These are phyloP conservation scores for Lachnellula arida DNA, from an alignment of 2,329 filamentous ascomycete species.

Conservation along the genomic window DNA sequence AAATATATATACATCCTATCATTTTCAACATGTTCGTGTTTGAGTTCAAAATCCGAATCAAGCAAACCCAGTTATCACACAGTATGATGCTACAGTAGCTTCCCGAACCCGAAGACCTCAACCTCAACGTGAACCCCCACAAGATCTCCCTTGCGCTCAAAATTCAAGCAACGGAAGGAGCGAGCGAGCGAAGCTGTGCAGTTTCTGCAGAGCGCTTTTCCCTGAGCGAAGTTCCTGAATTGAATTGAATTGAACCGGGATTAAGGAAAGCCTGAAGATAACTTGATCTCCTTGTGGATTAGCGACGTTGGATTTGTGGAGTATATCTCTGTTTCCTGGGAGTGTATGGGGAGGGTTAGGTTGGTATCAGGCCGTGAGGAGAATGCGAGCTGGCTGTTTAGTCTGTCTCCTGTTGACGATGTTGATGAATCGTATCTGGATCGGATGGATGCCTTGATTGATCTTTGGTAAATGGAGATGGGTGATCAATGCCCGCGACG, in stretches of 20 bases:
- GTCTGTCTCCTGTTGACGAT: not conserved
- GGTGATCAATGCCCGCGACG: too few species aligned
- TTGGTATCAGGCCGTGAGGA: not conserved
- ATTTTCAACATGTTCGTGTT: too few species aligned
- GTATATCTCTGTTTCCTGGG: not conserved
- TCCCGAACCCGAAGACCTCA: too few species aligned
- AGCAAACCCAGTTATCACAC: too few species aligned
- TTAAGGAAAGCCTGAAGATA: not conserved
- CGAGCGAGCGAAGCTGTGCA: not conserved
- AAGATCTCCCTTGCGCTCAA: slow-evolving; percentile 3
- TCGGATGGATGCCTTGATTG: too few species aligned
- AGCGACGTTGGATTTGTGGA: not conserved
- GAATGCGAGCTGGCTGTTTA: not conserved
- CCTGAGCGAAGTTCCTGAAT: not conserved
- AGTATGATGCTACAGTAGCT: too few species aligned
- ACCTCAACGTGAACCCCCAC: too few species aligned
- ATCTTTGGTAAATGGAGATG: not conserved
- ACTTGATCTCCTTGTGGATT: not conserved
- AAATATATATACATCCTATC: too few species aligned
- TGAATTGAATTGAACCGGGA: not conserved
- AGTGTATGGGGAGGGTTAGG: not conserved
- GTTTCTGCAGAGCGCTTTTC: slow-evolving; percentile 16
- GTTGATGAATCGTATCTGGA: not conserved
- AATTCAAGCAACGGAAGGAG: slow-evolving; percentile 2
- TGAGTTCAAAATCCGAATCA: too few species aligned